Evolutionary conservation across 345 rosid species (phyloP).

Genomic region (Brassica incana): DNA sequence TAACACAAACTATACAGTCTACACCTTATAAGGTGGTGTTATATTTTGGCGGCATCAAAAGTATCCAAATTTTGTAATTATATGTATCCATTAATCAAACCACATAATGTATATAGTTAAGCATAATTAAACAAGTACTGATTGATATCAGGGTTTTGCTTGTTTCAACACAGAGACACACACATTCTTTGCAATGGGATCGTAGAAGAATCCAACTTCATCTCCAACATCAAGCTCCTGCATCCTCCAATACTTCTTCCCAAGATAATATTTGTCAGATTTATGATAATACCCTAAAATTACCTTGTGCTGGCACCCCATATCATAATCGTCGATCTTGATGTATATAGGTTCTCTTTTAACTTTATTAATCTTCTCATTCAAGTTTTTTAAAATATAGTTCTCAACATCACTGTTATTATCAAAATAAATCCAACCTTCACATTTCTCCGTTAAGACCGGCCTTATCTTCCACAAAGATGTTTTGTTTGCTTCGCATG

Average conservation of each 20-base stretch:
- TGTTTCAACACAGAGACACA: conserved; percentile 25
- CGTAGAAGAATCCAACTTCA: conserved; percentile 22
- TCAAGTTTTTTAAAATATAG: not conserved
- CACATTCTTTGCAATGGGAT: conserved; percentile 14
- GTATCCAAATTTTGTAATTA: not conserved
- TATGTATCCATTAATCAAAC: not conserved
- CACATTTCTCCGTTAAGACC: conserved; percentile 3
- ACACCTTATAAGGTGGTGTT: too few species aligned
- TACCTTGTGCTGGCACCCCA: not conserved
- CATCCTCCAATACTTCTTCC: not conserved
- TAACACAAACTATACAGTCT: too few species aligned
- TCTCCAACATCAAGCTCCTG: conserved; percentile 17
- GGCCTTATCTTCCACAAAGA: conserved; percentile 23
- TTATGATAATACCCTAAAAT: not conserved
- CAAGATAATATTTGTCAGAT: conserved; percentile 10
- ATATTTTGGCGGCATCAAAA: not conserved
- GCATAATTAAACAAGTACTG: conserved; percentile 1
- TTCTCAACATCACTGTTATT: conserved; percentile 14
- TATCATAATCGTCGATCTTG: conserved; percentile 30
- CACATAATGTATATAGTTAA: not conserved
- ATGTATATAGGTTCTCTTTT: conserved; percentile 6
- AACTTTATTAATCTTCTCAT: not conserved
- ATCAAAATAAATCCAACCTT: conserved; percentile 19
- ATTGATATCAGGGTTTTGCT: conserved; percentile 1
- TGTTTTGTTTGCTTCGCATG: conserved; percentile 15